These are phyloP conservation scores for Leucosporidium yakuticum DNA, from an alignment of 768 basidiomycete genomes.

Conservation along the genomic window DNA sequence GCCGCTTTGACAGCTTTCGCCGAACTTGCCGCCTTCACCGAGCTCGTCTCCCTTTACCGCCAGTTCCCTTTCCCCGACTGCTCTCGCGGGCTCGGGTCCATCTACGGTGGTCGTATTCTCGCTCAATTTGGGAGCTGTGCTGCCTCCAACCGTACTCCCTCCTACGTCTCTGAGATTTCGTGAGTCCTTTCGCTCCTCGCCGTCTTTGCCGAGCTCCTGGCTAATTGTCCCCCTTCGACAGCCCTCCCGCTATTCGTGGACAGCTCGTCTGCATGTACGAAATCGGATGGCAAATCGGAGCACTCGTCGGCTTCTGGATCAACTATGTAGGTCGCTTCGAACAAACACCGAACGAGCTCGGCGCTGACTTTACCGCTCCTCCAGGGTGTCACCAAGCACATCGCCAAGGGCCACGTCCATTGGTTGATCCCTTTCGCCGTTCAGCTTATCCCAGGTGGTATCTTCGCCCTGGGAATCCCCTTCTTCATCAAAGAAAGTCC, in stretches of 20 bases:
- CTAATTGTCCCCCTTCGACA: no score
- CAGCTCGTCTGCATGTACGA: conserved; percentile 52
- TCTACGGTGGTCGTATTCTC: conserved; percentile 49
- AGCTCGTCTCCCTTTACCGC: no score
- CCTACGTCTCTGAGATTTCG: conserved; percentile 51
- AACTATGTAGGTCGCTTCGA: background rate
- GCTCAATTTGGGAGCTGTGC: conserved; percentile 48
- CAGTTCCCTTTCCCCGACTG: no score
- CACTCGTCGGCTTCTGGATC: conserved; percentile 47
- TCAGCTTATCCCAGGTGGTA: conserved; percentile 39
- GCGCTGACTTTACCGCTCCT: no score
- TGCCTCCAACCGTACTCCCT: conserved; percentile 41
- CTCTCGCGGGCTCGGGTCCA: conserved; percentile 37
- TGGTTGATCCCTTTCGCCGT: conserved; percentile 42
- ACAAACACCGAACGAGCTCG: background rate
- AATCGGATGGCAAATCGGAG: conserved; percentile 50
- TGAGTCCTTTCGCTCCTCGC: background rate
- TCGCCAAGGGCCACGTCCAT: conserved; percentile 45
- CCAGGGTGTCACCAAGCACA: conserved; percentile 23
- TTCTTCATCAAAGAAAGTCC: conserved; percentile 41
- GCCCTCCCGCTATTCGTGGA: conserved; percentile 39
- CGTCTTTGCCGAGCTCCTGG: background rate
- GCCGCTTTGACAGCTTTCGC: no score
- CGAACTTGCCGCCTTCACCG: no score
- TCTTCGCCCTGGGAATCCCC: conserved; percentile 40